Percentiles rank a stretch among this genome's conserved stretches.
These are phyloP conservation scores for Diplodia mutila DNA, from an alignment of 2,329 filamentous ascomycete species.

Conservation along the genomic window DNA sequence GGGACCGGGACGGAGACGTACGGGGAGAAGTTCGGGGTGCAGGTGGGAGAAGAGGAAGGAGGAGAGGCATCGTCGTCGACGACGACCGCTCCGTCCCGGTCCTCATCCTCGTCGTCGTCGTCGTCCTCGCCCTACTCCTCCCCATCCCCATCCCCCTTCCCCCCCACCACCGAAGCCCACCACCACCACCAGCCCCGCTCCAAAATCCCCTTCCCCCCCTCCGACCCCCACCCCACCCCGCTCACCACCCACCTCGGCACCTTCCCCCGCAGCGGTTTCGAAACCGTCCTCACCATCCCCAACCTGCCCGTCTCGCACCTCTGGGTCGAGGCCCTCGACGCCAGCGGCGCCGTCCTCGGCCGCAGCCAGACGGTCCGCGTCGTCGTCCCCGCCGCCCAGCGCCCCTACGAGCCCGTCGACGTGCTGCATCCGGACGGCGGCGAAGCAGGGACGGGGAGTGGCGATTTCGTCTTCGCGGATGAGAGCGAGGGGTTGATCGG, in stretches of 20 bases:
- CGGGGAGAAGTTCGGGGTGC: neutral
- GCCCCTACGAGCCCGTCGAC: neutral
- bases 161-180: neutral
- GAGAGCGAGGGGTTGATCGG: neutral
- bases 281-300: conserved; percentile 16
- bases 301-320: neutral
- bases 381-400: neutral
- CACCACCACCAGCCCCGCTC: neutral
- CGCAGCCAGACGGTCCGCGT: neutral
- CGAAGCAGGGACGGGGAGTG: fast-evolving
- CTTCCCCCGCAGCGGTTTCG: conserved; percentile 21
- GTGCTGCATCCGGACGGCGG: neutral
- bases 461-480: neutral
- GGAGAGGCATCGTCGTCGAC: neutral
- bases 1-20: neutral
- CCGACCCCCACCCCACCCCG: neutral
- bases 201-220: neutral
- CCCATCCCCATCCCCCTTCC: neutral
- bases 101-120: neutral
- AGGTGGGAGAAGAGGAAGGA: neutral
- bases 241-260: conserved; percentile 8
- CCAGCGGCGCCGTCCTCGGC: conserved; percentile 7
- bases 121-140: neutral
- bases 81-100: neutral
- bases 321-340: conserved; percentile 18